Evolutionary conservation across 2,329 filamentous ascomycete species (phyloP).

Genomic region (Fusarium tjaetaba): DNA sequence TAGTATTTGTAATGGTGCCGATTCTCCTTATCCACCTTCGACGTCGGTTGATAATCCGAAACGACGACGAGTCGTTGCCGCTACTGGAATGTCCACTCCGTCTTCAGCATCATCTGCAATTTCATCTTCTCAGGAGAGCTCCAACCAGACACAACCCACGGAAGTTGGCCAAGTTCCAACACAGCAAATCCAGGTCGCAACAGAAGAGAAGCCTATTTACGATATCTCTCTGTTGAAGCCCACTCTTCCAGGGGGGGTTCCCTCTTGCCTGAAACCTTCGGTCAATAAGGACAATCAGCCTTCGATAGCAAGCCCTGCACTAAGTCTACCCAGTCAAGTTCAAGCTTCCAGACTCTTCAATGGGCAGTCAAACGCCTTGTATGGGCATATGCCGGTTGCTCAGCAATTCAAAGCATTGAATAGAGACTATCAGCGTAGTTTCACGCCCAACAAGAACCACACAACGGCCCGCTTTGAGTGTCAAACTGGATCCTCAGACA

Average conservation of each 20-base stretch:
- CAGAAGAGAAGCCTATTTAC: neutral
- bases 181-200: neutral
- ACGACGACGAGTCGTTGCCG: constrained; percentile 1
- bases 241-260: neutral
- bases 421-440: constrained; percentile 8
- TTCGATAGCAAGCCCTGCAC: neutral
- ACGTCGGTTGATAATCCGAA: neutral
- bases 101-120: neutral
- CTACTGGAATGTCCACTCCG: neutral
- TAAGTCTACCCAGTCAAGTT: neutral
- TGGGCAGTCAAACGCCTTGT: neutral
- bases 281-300: neutral
- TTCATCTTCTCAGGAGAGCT: neutral
- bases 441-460: neutral
- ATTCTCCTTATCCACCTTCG: neutral
- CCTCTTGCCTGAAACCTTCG: constrained; percentile 1
- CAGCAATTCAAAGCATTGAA: neutral
- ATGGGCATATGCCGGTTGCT: constrained; percentile 9
- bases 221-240: constrained; percentile 1
- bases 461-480: constrained; percentile 21
- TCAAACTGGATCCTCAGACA: constrained; percentile 19
- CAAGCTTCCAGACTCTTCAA: neutral
- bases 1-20: neutral
- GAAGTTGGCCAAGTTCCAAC: neutral
- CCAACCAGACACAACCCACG: neutral